Conservation (phyloP, 2,329 filamentous ascomycete genomes). For the Penicillium sp. region DNA sequence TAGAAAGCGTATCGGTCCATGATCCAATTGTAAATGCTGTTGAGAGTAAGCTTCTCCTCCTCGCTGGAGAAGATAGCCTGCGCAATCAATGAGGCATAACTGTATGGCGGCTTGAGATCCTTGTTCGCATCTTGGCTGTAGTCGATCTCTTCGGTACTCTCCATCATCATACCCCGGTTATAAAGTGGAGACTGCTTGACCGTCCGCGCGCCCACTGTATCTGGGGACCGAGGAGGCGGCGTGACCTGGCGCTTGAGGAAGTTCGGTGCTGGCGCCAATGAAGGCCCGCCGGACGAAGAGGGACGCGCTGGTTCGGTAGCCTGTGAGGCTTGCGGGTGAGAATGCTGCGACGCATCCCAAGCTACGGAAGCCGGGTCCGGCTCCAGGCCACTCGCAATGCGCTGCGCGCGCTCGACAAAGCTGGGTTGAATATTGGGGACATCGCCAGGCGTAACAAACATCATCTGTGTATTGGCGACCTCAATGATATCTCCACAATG, state of each 20-base stretch:
- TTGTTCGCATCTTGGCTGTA: constrained; percentile 77
- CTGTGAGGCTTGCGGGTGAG: constrained; percentile 36
- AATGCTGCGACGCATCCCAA: constrained; percentile 41
- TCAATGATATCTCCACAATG: constrained; percentile 89
- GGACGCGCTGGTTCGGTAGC: constrained; percentile 20
- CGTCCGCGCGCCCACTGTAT: constrained; percentile 40
- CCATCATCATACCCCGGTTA: constrained; percentile 54
- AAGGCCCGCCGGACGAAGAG: constrained; percentile 31
- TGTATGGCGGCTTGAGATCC: constrained; percentile 92
- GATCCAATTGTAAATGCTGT: constrained; percentile 93
- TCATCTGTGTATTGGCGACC: constrained; percentile 93
- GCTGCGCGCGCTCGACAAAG: constrained; percentile 68
- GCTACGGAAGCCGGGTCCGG: constrained; percentile 27
- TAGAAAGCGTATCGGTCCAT: constrained; percentile 92
- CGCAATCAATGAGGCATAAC: constrained; percentile 95
- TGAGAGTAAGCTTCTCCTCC: constrained; percentile 86
- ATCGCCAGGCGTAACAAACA: constrained; percentile 89
- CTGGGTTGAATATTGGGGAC: constrained; percentile 67
- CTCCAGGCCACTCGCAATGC: constrained; percentile 43
- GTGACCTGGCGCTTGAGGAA: constrained; percentile 47
- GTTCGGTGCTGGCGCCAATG: constrained; percentile 46
- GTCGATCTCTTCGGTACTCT: constrained; percentile 54
- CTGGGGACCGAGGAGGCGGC: constrained; percentile 41
- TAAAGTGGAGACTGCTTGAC: constrained; percentile 50
- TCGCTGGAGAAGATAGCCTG: constrained; percentile 87